Conservation (phyloP, 306 rosid species). For the Vicia faba region DNA sequence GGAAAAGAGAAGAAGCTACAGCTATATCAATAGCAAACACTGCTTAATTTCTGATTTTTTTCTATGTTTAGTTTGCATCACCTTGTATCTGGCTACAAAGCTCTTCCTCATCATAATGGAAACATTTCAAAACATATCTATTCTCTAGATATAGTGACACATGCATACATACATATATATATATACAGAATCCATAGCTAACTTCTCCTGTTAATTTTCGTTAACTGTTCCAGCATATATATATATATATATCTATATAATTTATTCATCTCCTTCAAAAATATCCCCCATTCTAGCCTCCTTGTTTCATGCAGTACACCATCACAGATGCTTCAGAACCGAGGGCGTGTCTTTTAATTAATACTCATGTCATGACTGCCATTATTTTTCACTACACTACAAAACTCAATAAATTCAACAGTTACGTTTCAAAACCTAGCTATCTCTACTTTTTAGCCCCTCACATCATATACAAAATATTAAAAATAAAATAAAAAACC, state of each 20-base stretch:
- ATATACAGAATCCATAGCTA: conserved; percentile 36
- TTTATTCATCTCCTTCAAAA: conserved; percentile 31
- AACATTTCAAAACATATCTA: conserved; percentile 14
- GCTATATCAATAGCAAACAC: too few species aligned
- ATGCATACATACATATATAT: not conserved
- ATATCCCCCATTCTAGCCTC: not conserved
- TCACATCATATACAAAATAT: conserved; percentile 16
- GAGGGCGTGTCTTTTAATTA: conserved; percentile 24
- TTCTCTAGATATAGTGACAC: conserved; percentile 29
- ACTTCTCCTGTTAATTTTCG: conserved; percentile 42
- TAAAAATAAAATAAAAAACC: too few species aligned
- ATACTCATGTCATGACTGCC: conserved; percentile 26
- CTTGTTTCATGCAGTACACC: not conserved
- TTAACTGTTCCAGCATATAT: conserved; percentile 50
- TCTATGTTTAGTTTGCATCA: too few species aligned
- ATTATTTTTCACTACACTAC: conserved; percentile 44
- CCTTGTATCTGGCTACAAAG: conserved; percentile 20
- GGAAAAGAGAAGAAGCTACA: not conserved
- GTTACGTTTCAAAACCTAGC: conserved; percentile 37
- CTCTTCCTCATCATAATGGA: conserved; percentile 43
- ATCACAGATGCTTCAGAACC: not conserved
- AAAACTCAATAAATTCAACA: conserved; percentile 42
- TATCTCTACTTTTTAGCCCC: not conserved
- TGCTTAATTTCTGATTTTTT: too few species aligned
- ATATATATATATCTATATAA: not conserved